phyloP scores from a whole-genome alignment of 176 grass and related monocot species.

The Chrysopogon serrulatus region DNA sequence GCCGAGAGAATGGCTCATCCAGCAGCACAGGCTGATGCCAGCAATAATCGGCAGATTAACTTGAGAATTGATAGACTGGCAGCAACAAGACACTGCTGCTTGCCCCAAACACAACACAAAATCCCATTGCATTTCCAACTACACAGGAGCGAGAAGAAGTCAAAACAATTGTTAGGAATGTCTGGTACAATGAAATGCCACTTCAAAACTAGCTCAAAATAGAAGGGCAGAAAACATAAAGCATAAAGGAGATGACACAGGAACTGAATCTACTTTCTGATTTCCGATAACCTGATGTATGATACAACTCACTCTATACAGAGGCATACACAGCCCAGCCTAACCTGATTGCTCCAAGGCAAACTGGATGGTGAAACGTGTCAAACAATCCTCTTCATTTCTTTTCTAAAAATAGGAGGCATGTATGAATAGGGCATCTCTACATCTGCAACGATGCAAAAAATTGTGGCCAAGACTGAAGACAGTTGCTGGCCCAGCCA shows the following conservation, averaged over 20 bases:
- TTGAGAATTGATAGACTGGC: neutral
- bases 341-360: conserved; percentile 30
- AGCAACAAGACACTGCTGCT: neutral
- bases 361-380: conserved; percentile 34
- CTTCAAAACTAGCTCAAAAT: neutral
- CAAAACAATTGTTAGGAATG: neutral
- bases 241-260: neutral
- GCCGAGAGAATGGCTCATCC: neutral
- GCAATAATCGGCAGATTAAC: neutral
- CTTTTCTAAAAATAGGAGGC: neutral
- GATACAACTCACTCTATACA: conserved; percentile 52
- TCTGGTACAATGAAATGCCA: neutral
- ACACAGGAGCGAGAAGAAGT: neutral
- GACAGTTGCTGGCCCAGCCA: conserved; percentile 17
- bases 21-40: neutral
- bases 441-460: conserved; percentile 34
- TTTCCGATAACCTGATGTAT: conserved; percentile 25
- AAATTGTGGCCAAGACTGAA: conserved; percentile 19
- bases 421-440: conserved; percentile 36
- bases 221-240: neutral
- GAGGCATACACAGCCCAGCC: conserved; percentile 24
- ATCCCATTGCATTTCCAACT: neutral
- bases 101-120: conserved; percentile 7
- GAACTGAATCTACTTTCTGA: conserved; percentile 22
- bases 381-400: conserved; percentile 9